Evolutionary conservation across 352 stramenopile genomes (phyloP), one percentile per base, ranked within the genome.

Genomic region (Globisporangium apiculatum): DNA sequence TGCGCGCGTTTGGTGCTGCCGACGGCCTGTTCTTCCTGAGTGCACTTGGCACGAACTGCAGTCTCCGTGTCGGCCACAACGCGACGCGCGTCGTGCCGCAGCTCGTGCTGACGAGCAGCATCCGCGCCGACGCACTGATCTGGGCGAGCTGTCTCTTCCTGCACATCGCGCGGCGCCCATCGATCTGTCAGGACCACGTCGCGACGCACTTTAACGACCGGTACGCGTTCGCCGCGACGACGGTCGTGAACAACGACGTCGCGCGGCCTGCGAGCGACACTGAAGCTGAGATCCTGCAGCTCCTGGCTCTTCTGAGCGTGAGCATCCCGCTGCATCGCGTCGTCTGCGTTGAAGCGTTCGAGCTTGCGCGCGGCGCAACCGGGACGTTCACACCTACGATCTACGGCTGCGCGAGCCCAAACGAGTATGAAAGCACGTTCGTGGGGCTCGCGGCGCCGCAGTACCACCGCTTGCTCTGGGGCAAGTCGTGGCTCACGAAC

Each of bases 381-480:
- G 57, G 62, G 7, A 50, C 48, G n/a, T 68, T 65, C 37, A 51
- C 40, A 17, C 36, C 55, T 1, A 64, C n/a, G 1, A 42, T 67
- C 38, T 70, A 53, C 24, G 65, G 61, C 49, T 71, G 65, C 31
- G 60, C 60, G n/a, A 71, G 65, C 17, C 51, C 60, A 6, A 71
- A 67, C 18, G 17, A 62, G 31, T 68, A 51, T 36, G 35, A 48
- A 14, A 58, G 37, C 18, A 48, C 53, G 17, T 69, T 65, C 18
- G 50, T 60, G 14, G 63, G 62, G 3, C 41, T 66, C 8, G 51
- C 53, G 11, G 55, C 54, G n/a, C 55, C 48, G 8, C 24, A 36
- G n/a, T 66, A 60, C 40, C 12, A 50, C 11, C 24, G 56, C 17
- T 8, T 69, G 42, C 17, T 61, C 42, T 51, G 47, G 10, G 42